phyloP scores from a whole-genome alignment of 1,284 basidiomycete genomes.

The Cerrena zonata region DNA sequence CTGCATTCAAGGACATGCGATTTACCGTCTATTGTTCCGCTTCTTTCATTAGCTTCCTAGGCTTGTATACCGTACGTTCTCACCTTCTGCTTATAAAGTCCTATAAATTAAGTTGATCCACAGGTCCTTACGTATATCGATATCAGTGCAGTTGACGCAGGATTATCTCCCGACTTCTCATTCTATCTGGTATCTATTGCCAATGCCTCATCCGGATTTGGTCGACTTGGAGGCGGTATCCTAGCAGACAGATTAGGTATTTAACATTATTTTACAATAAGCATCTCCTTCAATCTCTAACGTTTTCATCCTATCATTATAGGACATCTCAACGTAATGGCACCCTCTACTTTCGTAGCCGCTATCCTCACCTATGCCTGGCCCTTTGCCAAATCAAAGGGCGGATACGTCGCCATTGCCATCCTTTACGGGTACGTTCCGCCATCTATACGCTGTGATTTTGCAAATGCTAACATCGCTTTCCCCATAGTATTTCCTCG shows the following conservation, averaged over 20 bases:
- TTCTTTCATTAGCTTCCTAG: slow-evolving; percentile 10
- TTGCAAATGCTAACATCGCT: neutral
- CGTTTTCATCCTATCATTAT: neutral
- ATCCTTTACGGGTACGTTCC: slow-evolving; percentile 9
- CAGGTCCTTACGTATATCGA: slow-evolving; percentile 48
- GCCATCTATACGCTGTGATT: neutral
- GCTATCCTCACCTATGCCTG: slow-evolving; percentile 26
- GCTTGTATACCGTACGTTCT: slow-evolving; percentile 12
- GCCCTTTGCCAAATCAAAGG: slow-evolving; percentile 24
- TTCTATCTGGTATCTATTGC: slow-evolving; percentile 47
- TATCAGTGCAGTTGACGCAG: slow-evolving; percentile 33
- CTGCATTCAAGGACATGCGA: slow-evolving; percentile 10
- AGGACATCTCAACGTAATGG: slow-evolving; percentile 11
- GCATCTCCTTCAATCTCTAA: neutral
- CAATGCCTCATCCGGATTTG: slow-evolving; percentile 39
- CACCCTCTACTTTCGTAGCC: slow-evolving; percentile 15
- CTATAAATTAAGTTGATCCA: neutral
- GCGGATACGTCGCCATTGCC: slow-evolving; percentile 19
- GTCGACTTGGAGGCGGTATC: slow-evolving; percentile 37
- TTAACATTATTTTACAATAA: neutral
- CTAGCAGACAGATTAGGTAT: slow-evolving; percentile 36
- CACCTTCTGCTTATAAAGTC: neutral
- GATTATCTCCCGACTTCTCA: slow-evolving; percentile 32
- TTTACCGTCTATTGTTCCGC: slow-evolving; percentile 12
- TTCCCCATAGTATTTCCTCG: slow-evolving; percentile 6